phyloP scores from a whole-genome alignment of 306 rosid species.

The cucumber (Cucumis sativus) region DNA sequence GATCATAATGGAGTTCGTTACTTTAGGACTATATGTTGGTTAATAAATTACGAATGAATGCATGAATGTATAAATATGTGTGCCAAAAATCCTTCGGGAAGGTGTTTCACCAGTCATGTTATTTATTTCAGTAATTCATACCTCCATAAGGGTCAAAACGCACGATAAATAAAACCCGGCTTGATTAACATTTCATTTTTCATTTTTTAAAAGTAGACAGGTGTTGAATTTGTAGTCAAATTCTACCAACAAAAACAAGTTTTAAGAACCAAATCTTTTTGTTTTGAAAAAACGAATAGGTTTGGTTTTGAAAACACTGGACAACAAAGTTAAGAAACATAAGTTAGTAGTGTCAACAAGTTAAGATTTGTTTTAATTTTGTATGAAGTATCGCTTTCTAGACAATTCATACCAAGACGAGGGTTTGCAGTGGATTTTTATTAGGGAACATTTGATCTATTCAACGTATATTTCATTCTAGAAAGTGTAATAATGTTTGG shows the following conservation, averaged over 20 bases:
- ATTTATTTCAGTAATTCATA: neutral
- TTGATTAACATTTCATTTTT: too few relatives aligned
- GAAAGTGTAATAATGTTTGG: neutral
- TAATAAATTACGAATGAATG: neutral
- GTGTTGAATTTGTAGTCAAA: too few relatives aligned
- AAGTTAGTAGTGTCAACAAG: too few relatives aligned
- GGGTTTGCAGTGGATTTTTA: neutral
- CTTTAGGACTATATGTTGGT: neutral
- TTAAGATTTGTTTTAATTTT: neutral
- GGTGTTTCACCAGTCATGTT: neutral
- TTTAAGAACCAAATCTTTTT: too few relatives aligned
- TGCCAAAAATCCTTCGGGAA: neutral
- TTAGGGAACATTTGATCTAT: neutral
- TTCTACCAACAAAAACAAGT: too few relatives aligned
- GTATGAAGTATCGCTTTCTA: neutral
- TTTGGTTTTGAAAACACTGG: too few relatives aligned
- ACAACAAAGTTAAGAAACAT: too few relatives aligned
- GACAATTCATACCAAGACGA: neutral
- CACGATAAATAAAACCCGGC: neutral
- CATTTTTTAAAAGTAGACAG: too few relatives aligned
- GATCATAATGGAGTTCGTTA: neutral
- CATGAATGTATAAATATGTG: neutral
- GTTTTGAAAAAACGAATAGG: too few relatives aligned
- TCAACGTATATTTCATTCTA: neutral
- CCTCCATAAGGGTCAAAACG: neutral